These are phyloP conservation scores for Hypoxylon trugodes DNA, from an alignment of 495 filamentous ascomycete genomes.

Conservation along the genomic window DNA sequence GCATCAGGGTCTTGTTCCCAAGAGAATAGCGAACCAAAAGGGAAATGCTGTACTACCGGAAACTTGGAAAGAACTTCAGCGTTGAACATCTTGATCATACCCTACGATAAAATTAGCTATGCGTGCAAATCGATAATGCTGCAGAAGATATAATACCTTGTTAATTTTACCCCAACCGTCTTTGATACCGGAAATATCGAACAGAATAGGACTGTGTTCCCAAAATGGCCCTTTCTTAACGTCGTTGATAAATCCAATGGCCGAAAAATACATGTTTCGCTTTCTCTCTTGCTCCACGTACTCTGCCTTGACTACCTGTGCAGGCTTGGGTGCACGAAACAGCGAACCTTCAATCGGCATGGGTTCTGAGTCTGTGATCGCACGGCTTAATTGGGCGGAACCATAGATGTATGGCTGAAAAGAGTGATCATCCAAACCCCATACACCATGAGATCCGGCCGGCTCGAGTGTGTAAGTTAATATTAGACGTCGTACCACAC, in stretches of 20 bases:
- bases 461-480: conserved; percentile 94
- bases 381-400: conserved; percentile 83
- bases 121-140: neutral
- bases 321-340: conserved; percentile 72
- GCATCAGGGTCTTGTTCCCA: conserved; percentile 81
- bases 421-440: conserved; percentile 96
- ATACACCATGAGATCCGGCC: conserved; percentile 93
- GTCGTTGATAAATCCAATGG: conserved; percentile 98
- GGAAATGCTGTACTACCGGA: conserved; percentile 96
- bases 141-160: conserved; percentile 65
- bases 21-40: conserved; percentile 85
- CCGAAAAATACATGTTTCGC: conserved; percentile 94
- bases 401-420: conserved; percentile 98
- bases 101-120: conserved; percentile 47
- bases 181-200: conserved; percentile 89
- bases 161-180: conserved; percentile 98
- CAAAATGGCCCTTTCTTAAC: conserved; percentile 98
- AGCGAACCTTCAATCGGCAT: conserved; percentile 80
- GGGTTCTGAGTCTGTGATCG: conserved; percentile 68
- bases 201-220: conserved; percentile 97
- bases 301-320: conserved; percentile 69
- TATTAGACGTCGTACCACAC: conserved; percentile 84
- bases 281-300: conserved; percentile 74
- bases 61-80: conserved; percentile 93
- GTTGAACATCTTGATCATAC: conserved; percentile 98